phyloP scores from a whole-genome alignment of 2,329 filamentous ascomycete genomes.

The Ceratocystis smalleyi region DNA sequence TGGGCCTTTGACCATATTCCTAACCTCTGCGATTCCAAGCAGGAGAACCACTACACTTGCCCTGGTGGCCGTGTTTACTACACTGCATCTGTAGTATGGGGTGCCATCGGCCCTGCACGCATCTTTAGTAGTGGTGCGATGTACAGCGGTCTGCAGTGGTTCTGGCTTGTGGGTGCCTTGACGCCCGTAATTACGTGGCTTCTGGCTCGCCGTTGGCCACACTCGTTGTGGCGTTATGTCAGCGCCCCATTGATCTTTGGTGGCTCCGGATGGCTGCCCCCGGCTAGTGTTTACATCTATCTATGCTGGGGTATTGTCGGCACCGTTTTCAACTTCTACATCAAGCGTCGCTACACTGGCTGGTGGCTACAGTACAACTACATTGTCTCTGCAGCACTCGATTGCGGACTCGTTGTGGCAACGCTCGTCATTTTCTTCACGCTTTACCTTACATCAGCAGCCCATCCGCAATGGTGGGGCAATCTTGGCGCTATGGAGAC shows the following conservation, averaged over 20 bases:
- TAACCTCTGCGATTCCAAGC: constrained; percentile 40
- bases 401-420: constrained; percentile 49
- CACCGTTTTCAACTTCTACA: constrained; percentile 51
- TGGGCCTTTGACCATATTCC: constrained; percentile 48
- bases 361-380: constrained; percentile 75
- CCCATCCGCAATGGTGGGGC: constrained; percentile 47
- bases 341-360: constrained; percentile 48
- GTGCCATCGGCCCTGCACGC: constrained; percentile 52
- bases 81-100: constrained; percentile 58
- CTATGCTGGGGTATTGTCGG: constrained; percentile 55
- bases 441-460: constrained; percentile 42
- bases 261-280: constrained; percentile 46
- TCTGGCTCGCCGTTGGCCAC: constrained; percentile 45
- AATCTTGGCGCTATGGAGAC: constrained; percentile 35
- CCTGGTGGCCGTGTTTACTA: constrained; percentile 43
- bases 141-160: constrained; percentile 51
- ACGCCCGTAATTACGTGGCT: constrained; percentile 49
- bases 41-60: constrained; percentile 43
- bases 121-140: constrained; percentile 50
- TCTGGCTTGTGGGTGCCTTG: constrained; percentile 52
- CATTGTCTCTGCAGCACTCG: constrained; percentile 54
- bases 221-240: constrained; percentile 47
- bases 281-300: constrained; percentile 56
- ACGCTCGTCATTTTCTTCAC: constrained; percentile 57
- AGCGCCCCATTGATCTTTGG: constrained; percentile 55